These are phyloP conservation scores for Cyberlindnera americana DNA, from an alignment of 805 yeast genomes.

Conservation along the genomic window DNA sequence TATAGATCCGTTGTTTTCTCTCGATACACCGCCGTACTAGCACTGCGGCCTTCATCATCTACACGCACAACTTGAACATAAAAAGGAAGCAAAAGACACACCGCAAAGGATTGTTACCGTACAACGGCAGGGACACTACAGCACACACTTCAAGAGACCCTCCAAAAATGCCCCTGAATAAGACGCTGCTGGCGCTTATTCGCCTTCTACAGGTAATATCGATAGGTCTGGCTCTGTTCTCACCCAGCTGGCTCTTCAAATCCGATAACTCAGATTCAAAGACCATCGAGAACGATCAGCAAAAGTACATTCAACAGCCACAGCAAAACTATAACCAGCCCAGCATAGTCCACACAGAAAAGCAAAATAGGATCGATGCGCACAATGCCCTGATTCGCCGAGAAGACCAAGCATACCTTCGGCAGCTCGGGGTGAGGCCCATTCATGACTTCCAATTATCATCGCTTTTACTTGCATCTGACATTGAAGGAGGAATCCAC, in stretches of 20 bases:
- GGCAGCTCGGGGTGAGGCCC: slow-evolving; percentile 31
- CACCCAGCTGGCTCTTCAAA: slow-evolving; percentile 12
- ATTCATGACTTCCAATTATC: slow-evolving; percentile 71
- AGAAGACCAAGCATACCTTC: slow-evolving; percentile 5
- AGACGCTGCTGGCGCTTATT: slow-evolving; percentile 1
- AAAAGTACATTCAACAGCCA: slow-evolving; percentile 1
- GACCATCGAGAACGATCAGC: slow-evolving; percentile 3
- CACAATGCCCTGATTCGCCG: slow-evolving; percentile 5
- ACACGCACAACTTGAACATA: no score
- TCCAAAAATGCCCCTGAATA: slow-evolving; percentile 1
- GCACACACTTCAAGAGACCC: neutral
- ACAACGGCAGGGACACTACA: neutral
- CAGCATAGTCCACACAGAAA: slow-evolving; percentile 2
- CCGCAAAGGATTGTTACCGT: neutral
- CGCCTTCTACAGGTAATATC: slow-evolving; percentile 10
- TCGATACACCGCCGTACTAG: no score
- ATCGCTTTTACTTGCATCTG: slow-evolving; percentile 64
- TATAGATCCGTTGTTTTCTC: no score
- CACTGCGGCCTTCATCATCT: no score
- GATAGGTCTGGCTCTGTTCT: slow-evolving; percentile 8
- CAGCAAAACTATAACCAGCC: neutral
- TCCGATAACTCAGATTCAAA: neutral
- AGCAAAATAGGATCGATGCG: neutral
- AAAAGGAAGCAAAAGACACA: no score
- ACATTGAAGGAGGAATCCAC: slow-evolving; percentile 83